Evolutionary conservation across 768 basidiomycete genomes (phyloP), one percentile per base, ranked within the genome.

Genomic region (Lactifluus hygrophoroides): DNA sequence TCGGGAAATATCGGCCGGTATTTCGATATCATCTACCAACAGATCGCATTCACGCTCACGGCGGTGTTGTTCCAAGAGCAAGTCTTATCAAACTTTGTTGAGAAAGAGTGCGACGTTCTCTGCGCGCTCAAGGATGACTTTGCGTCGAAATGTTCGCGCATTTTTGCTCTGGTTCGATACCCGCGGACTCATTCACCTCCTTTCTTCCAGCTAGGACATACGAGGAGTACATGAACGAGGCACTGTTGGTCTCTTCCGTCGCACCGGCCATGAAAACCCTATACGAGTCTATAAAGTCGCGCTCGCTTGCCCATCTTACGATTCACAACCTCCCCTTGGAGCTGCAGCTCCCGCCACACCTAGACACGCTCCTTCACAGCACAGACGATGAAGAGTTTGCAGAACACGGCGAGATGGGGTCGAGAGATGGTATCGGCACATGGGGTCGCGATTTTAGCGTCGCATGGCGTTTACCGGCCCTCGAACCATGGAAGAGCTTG

Each of bases 51-150:
- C 73, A 86, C 89, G 3, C 76, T 92, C 62, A 92, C 94, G 2
- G 96, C 95, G 6, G 92, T 94, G 9, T 76, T 97, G 44, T 94
- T 87, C 65, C 89, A 92, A 68, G 87, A 96, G 67, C 95, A 99
- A 71, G 86, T 91, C 4, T 71, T 86, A 51, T 83, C 84, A 32
- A 87, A 88, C 67, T 97, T 88, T 70, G 88, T 99, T 1, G 90
- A 93, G 61, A 70, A 72, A 44, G 87, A 97, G 68, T 89, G 88
- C 32, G 88, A 89, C 55, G 69, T 73, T 13, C 76, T 97, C 17
- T 80, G 82, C 19, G 69, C 80, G 13, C 70, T 94, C 48, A 85
- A 86, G 63, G 93, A 95, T 46, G 77, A 78, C 5, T 86, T 78
- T 61, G 74, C 85, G 3, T 76, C 79, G 13, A 82, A 82, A 77